Evolutionary conservation across 208 protist genomes (phyloP).

Genomic region (Naegleria lovaniensis): DNA sequence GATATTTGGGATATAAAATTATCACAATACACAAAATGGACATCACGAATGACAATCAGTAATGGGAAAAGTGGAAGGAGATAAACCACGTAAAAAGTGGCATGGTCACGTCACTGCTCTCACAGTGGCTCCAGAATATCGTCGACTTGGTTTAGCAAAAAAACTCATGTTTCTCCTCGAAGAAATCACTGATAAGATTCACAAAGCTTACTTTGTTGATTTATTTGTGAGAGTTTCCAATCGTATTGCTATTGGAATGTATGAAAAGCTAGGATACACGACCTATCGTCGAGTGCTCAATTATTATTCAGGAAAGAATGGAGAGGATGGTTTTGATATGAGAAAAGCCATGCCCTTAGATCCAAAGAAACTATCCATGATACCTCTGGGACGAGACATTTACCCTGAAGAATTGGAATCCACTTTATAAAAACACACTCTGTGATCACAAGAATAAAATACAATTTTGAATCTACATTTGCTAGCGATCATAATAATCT

Average conservation of each 20-base stretch:
- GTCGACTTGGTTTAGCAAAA: slow-evolving; percentile 83
- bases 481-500: no score
- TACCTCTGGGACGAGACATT: slow-evolving; percentile 61
- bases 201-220: slow-evolving; percentile 98
- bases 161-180: slow-evolving; percentile 90
- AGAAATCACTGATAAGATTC: slow-evolving; percentile 46
- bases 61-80: slow-evolving; percentile 92
- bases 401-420: slow-evolving; percentile 73
- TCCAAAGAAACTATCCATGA: slow-evolving; percentile 61
- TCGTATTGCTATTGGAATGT: slow-evolving; percentile 93
- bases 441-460: not conserved
- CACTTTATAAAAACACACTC: not conserved
- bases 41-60: slow-evolving; percentile 32
- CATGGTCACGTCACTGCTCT: slow-evolving; percentile 98
- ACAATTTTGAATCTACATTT: no score
- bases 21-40: no score
- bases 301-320: slow-evolving; percentile 63
- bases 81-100: slow-evolving; percentile 53
- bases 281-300: slow-evolving; percentile 83
- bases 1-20: no score
- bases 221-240: slow-evolving; percentile 97
- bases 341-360: slow-evolving; percentile 86
- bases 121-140: slow-evolving; percentile 93
- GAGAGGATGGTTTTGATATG: slow-evolving; percentile 91
- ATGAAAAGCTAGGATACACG: slow-evolving; percentile 91